Evolutionary conservation across 176 grass and related monocot species (phyloP).

Genomic region (Puya raimondii): DNA sequence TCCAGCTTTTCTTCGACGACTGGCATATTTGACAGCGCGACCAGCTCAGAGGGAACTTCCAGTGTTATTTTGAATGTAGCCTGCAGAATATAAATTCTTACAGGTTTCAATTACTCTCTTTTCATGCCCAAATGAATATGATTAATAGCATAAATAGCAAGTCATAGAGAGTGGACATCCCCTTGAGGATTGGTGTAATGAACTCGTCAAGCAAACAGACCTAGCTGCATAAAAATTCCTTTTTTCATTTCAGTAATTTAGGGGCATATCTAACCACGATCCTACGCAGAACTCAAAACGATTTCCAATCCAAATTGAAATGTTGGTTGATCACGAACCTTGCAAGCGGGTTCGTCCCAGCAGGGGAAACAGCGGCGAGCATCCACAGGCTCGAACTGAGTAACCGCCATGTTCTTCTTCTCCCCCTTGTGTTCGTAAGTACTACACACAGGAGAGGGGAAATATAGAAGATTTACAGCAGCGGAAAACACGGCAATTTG

Average conservation of each 20-base stretch:
- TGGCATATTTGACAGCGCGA: constrained; percentile 96
- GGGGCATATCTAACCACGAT: neutral
- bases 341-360: constrained; percentile 92
- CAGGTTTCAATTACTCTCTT: neutral
- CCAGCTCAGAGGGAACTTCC: constrained; percentile 60
- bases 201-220: neutral
- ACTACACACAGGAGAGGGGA: constrained; percentile 21
- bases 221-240: neutral
- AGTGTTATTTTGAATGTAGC: constrained; percentile 88
- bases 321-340: constrained; percentile 26
- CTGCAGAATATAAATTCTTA: constrained; percentile 27
- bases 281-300: neutral
- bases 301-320: neutral
- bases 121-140: neutral
- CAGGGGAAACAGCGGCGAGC: constrained; percentile 79
- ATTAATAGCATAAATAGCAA: neutral
- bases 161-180: neutral
- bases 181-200: neutral
- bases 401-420: constrained; percentile 92
- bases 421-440: constrained; percentile 75
- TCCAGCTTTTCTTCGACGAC: constrained; percentile 69
- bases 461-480: neutral
- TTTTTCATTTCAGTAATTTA: neutral
- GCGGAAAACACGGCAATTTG: constrained; percentile 1
- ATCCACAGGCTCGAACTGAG: constrained; percentile 80